Evolutionary conservation across 768 basidiomycete species (phyloP).

Genomic region (Pilatotrama ljubarskyi): DNA sequence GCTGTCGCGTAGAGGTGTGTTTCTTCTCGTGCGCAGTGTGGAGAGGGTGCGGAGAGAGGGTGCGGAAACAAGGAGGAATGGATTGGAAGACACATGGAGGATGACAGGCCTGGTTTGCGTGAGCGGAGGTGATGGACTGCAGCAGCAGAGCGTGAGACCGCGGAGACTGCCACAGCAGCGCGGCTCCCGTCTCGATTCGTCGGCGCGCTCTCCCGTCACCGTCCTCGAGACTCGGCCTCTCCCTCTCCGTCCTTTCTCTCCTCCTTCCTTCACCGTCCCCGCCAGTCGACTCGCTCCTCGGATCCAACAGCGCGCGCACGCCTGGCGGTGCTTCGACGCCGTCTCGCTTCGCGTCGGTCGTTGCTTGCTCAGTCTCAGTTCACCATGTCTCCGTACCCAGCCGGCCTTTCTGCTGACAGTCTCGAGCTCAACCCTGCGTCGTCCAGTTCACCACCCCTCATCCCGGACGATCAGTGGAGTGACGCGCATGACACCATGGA

Average conservation of each 20-base stretch:
- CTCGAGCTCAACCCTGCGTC: slow-evolving; percentile 24
- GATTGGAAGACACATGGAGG: neutral
- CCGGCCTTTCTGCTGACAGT: slow-evolving; percentile 31
- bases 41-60: no score
- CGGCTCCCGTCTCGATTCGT: slow-evolving; percentile 7
- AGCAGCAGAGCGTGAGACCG: slow-evolving; percentile 16
- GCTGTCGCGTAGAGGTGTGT: neutral
- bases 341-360: neutral
- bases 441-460: slow-evolving; percentile 21
- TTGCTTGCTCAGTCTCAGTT: neutral
- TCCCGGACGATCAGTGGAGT: slow-evolving; percentile 39
- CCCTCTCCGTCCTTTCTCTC: neutral
- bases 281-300: neutral
- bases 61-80: neutral
- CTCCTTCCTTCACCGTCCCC: neutral
- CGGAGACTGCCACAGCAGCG: neutral
- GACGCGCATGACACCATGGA: slow-evolving; percentile 39
- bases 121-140: neutral
- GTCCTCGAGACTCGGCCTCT: slow-evolving; percentile 4
- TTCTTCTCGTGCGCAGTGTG: neutral
- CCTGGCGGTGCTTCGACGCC: neutral
- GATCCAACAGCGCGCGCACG: neutral
- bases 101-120: slow-evolving; percentile 11
- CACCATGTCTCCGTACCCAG: slow-evolving; percentile 27
- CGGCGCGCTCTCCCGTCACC: slow-evolving; percentile 18